Percentiles rank a stretch among this genome's conserved stretches.
Conservation (phyloP, 345 rosid genomes). For the Reutealis trisperma region DNA sequence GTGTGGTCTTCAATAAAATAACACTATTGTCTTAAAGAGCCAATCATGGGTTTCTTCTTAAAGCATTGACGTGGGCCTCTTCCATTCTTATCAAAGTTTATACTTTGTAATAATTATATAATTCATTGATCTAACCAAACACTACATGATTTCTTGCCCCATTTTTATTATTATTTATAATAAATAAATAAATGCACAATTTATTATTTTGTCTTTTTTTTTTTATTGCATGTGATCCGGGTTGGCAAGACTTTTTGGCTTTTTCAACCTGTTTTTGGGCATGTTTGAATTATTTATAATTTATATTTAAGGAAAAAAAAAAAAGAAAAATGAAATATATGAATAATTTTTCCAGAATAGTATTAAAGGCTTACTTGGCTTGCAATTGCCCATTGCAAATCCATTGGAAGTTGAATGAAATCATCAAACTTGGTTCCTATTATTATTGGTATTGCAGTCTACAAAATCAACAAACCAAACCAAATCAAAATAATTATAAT, state of each 20-base stretch:
- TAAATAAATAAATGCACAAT: too few species aligned
- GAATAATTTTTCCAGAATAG: background rate
- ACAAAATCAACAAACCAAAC: constrained; percentile 20
- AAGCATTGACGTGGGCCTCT: background rate
- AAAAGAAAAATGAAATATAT: background rate
- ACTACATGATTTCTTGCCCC: background rate
- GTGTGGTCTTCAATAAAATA: too few species aligned
- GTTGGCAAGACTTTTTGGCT: background rate
- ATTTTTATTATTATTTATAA: too few species aligned
- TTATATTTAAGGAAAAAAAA: background rate
- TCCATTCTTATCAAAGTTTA: too few species aligned
- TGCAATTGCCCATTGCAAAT: constrained; percentile 85
- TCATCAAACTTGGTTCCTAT: constrained; percentile 95
- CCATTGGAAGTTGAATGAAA: constrained; percentile 87
- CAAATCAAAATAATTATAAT: background rate
- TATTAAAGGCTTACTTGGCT: constrained; percentile 57
- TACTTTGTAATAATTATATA: too few species aligned
- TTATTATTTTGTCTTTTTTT: background rate
- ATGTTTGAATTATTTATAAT: too few species aligned
- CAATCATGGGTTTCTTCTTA: too few species aligned
- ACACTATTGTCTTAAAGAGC: too few species aligned
- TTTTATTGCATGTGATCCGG: background rate
- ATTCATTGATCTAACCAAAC: background rate
- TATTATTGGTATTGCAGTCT: constrained; percentile 83
- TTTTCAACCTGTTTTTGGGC: background rate